These are phyloP conservation scores for Phytopythium mirpurense DNA, from an alignment of 352 stramenopile genomes.

Conservation along the genomic window DNA sequence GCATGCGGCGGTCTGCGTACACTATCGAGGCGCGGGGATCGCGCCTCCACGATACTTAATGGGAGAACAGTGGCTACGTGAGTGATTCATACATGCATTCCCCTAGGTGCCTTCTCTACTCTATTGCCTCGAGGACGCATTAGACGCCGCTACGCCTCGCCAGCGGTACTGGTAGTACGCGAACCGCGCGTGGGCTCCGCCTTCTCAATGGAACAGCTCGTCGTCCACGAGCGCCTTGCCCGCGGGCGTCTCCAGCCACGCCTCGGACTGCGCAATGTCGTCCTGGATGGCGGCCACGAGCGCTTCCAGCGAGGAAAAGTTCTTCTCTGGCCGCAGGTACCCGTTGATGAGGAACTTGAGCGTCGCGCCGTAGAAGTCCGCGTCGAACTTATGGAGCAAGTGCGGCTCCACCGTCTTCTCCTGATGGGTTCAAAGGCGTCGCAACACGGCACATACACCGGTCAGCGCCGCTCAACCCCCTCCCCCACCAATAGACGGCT, in stretches of 20 bases:
- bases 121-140: background rate
- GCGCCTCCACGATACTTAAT: conserved; percentile 1
- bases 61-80: background rate
- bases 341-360: conserved; percentile 92
- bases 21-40: background rate
- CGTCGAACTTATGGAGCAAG: conserved; percentile 90
- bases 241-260: conserved; percentile 56
- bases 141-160: background rate
- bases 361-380: conserved; percentile 93
- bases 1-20: background rate
- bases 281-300: conserved; percentile 91
- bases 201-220: conserved; percentile 35
- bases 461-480: too few relatives aligned
- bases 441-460: background rate
- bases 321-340: conserved; percentile 92
- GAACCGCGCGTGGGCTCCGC: too few relatives aligned
- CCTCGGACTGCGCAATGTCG: conserved; percentile 67
- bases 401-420: conserved; percentile 97
- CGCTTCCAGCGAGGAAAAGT: conserved; percentile 91
- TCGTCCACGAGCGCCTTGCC: conserved; percentile 46
- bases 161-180: too few relatives aligned
- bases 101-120: background rate
- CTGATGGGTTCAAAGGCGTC: conserved; percentile 14
- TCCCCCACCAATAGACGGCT: background rate
- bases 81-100: background rate